These are phyloP conservation scores for Neurospora sp. DNA, from an alignment of 495 filamentous ascomycete species.

Conservation along the genomic window DNA sequence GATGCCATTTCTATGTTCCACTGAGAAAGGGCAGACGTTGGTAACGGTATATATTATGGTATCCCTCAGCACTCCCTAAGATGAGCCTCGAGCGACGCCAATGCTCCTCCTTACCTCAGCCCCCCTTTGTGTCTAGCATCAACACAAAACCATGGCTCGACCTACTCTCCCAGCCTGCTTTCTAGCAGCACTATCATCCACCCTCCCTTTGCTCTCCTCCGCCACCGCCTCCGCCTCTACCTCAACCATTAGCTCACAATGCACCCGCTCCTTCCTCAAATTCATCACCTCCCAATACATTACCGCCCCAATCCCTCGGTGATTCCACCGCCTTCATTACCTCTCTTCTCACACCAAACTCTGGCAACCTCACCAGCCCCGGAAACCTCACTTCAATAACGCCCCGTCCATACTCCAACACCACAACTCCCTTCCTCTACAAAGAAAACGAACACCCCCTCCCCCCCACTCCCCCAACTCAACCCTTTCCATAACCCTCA, in stretches of 20 bases:
- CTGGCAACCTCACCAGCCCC: constrained; percentile 5
- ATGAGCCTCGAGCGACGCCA: no score
- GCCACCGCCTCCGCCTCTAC: accelerated
- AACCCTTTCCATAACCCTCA: constrained; percentile 7
- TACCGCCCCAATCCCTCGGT: constrained; percentile 8
- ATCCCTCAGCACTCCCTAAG: not conserved
- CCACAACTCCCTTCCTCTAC: no score
- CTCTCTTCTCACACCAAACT: not conserved
- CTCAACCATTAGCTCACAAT: not conserved
- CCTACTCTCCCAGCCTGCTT: not conserved
- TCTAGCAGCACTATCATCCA: not conserved
- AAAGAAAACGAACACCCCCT: not conserved
- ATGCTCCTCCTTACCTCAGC: no score
- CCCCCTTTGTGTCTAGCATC: not conserved
- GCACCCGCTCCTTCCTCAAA: constrained; percentile 12
- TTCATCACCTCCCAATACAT: constrained; percentile 8
- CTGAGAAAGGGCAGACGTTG: accelerated
- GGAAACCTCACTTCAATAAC: constrained; percentile 1
- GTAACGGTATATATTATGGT: not conserved
- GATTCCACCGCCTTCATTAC: not conserved
- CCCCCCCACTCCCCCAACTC: not conserved
- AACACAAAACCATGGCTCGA: not conserved
- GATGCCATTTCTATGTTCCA: not conserved
- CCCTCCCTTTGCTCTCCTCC: not conserved
- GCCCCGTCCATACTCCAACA: no score